phyloP scores from a whole-genome alignment of 202 grass and related monocot genomes.

The Carex arenaria region DNA sequence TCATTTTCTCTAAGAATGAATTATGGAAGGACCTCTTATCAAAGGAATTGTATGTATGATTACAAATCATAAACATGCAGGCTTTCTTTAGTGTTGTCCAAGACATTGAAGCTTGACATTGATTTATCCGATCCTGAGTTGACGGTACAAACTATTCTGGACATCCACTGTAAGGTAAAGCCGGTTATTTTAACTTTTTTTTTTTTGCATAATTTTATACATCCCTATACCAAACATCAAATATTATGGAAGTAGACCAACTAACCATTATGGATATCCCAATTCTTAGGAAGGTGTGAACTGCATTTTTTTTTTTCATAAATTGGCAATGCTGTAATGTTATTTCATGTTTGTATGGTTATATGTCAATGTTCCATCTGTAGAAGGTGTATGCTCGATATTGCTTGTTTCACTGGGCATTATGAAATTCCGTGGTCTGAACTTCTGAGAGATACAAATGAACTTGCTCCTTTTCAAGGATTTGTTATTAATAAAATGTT shows the following conservation, averaged over 20 bases:
- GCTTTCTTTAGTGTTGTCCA: conserved; percentile 73
- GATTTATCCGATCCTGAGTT: conserved; percentile 35
- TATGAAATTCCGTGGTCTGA: neutral
- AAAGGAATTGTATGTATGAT: conserved; percentile 14
- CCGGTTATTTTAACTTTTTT: neutral
- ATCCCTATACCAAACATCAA: neutral
- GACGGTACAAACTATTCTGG: conserved; percentile 39
- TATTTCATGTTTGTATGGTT: neutral
- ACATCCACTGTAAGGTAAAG: conserved; percentile 53
- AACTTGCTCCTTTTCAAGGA: neutral
- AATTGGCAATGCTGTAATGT: neutral
- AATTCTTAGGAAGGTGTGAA: no score
- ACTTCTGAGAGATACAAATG: neutral
- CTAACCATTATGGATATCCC: no score
- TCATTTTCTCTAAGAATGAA: neutral
- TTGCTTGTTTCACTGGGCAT: neutral
- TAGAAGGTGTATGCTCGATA: neutral
- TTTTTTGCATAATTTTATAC: neutral
- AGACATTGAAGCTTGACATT: conserved; percentile 49
- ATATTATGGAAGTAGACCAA: no score
- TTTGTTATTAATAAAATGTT: neutral
- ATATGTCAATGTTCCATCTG: neutral
- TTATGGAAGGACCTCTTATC: neutral
- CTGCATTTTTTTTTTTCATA: no score
- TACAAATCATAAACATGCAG: conserved; percentile 30